Evolutionary conservation across 345 rosid species (phyloP).

Genomic region (Populus davidiana): DNA sequence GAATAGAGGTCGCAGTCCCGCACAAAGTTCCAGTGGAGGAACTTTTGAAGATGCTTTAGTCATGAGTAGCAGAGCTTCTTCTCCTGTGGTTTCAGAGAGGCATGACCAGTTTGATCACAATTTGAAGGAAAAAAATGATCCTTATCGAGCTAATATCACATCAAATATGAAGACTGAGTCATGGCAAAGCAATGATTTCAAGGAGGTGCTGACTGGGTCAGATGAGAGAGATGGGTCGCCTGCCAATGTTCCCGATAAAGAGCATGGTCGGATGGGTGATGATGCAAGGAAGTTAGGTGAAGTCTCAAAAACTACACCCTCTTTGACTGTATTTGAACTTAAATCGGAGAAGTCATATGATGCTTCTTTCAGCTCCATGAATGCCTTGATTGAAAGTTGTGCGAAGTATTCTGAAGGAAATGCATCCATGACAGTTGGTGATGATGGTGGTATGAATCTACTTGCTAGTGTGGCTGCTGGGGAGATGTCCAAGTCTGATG

Average conservation of each 20-base stretch:
- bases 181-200: slow-evolving; percentile 61
- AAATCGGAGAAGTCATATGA: slow-evolving; percentile 51
- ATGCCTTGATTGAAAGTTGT: slow-evolving; percentile 90
- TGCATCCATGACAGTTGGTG: slow-evolving; percentile 50
- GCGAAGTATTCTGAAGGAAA: slow-evolving; percentile 60
- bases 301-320: slow-evolving; percentile 37
- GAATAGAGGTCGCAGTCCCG: slow-evolving; percentile 71
- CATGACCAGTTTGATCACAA: slow-evolving; percentile 37
- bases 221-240: slow-evolving; percentile 55
- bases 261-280: slow-evolving; percentile 35
- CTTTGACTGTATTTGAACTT: slow-evolving; percentile 41
- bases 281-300: slow-evolving; percentile 41
- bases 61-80: slow-evolving; percentile 54
- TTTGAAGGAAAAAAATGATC: slow-evolving; percentile 36
- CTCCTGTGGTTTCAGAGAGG: slow-evolving; percentile 57
- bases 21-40: slow-evolving; percentile 61
- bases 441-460: slow-evolving; percentile 92
- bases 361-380: slow-evolving; percentile 62
- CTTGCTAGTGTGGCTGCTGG: slow-evolving; percentile 95
- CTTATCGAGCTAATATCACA: slow-evolving; percentile 30
- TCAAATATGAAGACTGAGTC: slow-evolving; percentile 52
- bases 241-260: slow-evolving; percentile 41
- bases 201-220: slow-evolving; percentile 43
- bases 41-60: slow-evolving; percentile 58
- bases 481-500: slow-evolving; percentile 65